phyloP scores from a whole-genome alignment of 169 alveolate genomes.

The Miamiensis avidus region DNA sequence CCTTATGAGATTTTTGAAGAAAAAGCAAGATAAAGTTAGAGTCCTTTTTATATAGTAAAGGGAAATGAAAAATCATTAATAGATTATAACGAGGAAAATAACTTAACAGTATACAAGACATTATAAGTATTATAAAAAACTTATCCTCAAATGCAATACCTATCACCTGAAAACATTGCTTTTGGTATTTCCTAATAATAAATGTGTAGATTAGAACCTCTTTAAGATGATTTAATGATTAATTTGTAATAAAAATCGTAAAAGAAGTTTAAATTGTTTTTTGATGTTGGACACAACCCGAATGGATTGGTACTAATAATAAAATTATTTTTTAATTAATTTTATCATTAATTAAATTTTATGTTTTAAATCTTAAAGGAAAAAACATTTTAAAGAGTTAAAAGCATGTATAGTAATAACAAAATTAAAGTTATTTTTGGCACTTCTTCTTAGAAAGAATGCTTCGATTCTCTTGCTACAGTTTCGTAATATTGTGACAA shows the following conservation, averaged over 20 bases:
- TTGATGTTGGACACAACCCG: conserved; percentile 91
- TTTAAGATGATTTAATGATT: conserved; percentile 24
- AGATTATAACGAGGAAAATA: conserved; percentile 65
- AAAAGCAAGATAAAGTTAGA: conserved; percentile 39
- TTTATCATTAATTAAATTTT: no score
- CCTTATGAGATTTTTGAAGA: conserved; percentile 55
- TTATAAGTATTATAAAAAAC: conserved; percentile 34
- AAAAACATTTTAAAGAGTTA: conserved; percentile 65
- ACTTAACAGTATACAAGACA: conserved; percentile 54
- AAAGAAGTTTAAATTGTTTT: conserved; percentile 26
- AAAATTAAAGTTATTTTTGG: conserved; percentile 40
- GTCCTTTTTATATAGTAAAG: conserved; percentile 25
- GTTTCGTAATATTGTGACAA: background rate
- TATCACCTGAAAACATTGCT: conserved; percentile 12
- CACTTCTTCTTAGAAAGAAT: conserved; percentile 45
- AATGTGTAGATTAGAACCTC: conserved; percentile 67
- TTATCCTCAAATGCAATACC: conserved; percentile 30
- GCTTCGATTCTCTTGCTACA: conserved; percentile 7
- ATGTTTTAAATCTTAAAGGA: conserved; percentile 15
- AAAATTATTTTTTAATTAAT: background rate
- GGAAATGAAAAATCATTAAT: conserved; percentile 50
- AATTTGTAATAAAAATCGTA: background rate
- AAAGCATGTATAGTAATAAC: conserved; percentile 18
- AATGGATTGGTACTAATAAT: conserved; percentile 67
- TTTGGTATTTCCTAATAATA: conserved; percentile 54